These are phyloP conservation scores for Aspergillus sp. DNA, from an alignment of 2,329 filamentous ascomycete species.

Conservation along the genomic window DNA sequence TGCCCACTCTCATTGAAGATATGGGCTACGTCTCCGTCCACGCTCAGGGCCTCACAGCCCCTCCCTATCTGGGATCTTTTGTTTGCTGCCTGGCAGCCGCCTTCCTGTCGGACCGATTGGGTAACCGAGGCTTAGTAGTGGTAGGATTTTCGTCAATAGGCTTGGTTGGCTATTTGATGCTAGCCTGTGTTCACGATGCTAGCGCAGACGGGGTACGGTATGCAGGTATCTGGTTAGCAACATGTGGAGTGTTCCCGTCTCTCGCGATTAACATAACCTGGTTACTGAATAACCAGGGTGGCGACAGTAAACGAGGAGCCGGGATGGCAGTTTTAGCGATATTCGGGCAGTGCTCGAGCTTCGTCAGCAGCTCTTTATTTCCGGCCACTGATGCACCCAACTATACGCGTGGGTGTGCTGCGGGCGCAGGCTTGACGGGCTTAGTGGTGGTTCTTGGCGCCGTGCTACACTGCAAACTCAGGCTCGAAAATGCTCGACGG, in stretches of 20 bases:
- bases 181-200: constrained; percentile 29
- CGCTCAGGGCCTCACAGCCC: constrained; percentile 46
- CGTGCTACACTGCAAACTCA: constrained; percentile 20
- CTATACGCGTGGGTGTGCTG: constrained; percentile 25
- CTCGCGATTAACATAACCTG: constrained; percentile 29
- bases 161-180: constrained; percentile 37
- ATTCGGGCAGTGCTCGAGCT: constrained; percentile 28
- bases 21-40: constrained; percentile 45
- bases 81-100: constrained; percentile 32
- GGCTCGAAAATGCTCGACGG: constrained; percentile 22
- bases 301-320: constrained; percentile 27
- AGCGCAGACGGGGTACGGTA: constrained; percentile 36
- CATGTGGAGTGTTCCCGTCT: constrained; percentile 26
- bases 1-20: constrained; percentile 45
- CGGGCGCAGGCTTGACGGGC: constrained; percentile 27
- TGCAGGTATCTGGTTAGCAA: constrained; percentile 41
- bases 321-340: constrained; percentile 27
- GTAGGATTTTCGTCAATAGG: constrained; percentile 28
- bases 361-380: constrained; percentile 28
- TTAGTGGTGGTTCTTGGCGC: constrained; percentile 24
- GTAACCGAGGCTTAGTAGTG: constrained; percentile 39
- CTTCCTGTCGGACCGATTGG: constrained; percentile 39
- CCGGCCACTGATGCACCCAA: constrained; percentile 24
- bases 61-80: constrained; percentile 46
- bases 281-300: constrained; percentile 30